phyloP scores from a whole-genome alignment of 2,329 filamentous ascomycete genomes.

The Penicillium sp. region DNA sequence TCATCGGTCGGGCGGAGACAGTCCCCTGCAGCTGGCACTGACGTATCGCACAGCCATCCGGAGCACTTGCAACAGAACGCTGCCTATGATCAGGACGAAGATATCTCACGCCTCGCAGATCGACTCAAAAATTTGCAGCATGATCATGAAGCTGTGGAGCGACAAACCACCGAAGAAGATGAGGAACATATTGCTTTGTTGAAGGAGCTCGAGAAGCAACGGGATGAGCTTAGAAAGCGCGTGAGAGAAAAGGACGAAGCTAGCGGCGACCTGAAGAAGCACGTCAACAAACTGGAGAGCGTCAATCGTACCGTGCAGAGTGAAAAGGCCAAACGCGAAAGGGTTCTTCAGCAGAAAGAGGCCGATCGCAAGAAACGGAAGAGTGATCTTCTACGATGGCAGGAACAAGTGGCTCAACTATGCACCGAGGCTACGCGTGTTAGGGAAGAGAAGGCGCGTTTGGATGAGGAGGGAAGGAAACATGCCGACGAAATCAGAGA shows the following conservation, averaged over 20 bases:
- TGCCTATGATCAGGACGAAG: slow-evolving; percentile 65
- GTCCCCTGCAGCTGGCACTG: slow-evolving; percentile 68
- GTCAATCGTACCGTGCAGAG: slow-evolving; percentile 81
- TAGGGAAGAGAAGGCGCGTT: slow-evolving; percentile 47
- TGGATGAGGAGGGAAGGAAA: slow-evolving; percentile 46
- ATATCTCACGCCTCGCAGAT: slow-evolving; percentile 78
- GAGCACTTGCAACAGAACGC: slow-evolving; percentile 41
- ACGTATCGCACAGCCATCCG: slow-evolving; percentile 46
- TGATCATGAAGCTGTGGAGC: slow-evolving; percentile 80
- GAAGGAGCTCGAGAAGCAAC: slow-evolving; percentile 74
- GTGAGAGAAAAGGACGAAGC: slow-evolving; percentile 90
- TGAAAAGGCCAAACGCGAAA: slow-evolving; percentile 77
- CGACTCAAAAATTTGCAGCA: slow-evolving; percentile 78
- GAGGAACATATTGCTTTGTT: slow-evolving; percentile 70
- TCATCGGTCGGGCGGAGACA: slow-evolving; percentile 74
- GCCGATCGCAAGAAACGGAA: slow-evolving; percentile 64
- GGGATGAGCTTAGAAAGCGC: slow-evolving; percentile 75
- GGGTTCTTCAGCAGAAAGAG: slow-evolving; percentile 63
- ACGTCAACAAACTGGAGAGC: slow-evolving; percentile 79
- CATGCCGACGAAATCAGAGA: slow-evolving; percentile 48
- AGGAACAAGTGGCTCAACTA: slow-evolving; percentile 59
- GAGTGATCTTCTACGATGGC: slow-evolving; percentile 64
- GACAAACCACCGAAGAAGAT: slow-evolving; percentile 69
- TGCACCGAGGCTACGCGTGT: slow-evolving; percentile 53
- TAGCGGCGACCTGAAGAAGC: slow-evolving; percentile 80